These are phyloP conservation scores for Paraconiothyrium brasiliense DNA, from an alignment of 2,329 filamentous ascomycete genomes.

Conservation along the genomic window DNA sequence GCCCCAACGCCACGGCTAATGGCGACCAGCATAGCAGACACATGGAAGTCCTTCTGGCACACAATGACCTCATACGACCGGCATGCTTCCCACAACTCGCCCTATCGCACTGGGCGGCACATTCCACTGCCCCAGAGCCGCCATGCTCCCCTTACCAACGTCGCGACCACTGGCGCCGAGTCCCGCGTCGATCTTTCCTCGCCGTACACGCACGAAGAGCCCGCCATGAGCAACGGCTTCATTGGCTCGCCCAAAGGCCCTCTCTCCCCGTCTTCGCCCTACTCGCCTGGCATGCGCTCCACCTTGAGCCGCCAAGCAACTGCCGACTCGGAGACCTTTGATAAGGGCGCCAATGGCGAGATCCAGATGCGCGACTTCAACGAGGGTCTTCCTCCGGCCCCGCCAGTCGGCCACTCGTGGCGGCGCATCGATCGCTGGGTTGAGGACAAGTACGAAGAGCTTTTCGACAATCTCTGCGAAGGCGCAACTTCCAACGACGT, in stretches of 20 bases:
- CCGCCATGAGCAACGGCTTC: conserved; percentile 65
- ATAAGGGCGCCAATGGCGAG: conserved; percentile 78
- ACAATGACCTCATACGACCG: conserved; percentile 79
- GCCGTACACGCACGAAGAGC: conserved; percentile 79
- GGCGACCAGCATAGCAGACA: conserved; percentile 49
- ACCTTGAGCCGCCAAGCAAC: conserved; percentile 72
- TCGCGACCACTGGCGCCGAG: conserved; percentile 85
- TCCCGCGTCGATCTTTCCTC: conserved; percentile 85
- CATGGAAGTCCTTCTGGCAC: conserved; percentile 94
- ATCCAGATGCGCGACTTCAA: conserved; percentile 97
- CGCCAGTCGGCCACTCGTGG: conserved; percentile 90
- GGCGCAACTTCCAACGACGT: conserved; percentile 93
- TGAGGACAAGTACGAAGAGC: conserved; percentile 93
- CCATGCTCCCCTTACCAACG: conserved; percentile 82
- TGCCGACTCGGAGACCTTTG: conserved; percentile 59
- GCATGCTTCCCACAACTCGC: conserved; percentile 90
- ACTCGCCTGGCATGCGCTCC: conserved; percentile 91
- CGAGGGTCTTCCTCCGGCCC: conserved; percentile 88
- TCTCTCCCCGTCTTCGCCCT: conserved; percentile 73
- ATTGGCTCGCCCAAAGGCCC: conserved; percentile 65
- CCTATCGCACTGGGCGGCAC: conserved; percentile 89
- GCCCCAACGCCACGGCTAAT: conserved; percentile 32
- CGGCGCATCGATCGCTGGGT: conserved; percentile 92
- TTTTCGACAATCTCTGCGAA: conserved; percentile 92
- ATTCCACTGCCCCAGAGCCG: conserved; percentile 86